phyloP scores from a whole-genome alignment of 139 green algal genomes.

The Parachlorella kessleri region DNA sequence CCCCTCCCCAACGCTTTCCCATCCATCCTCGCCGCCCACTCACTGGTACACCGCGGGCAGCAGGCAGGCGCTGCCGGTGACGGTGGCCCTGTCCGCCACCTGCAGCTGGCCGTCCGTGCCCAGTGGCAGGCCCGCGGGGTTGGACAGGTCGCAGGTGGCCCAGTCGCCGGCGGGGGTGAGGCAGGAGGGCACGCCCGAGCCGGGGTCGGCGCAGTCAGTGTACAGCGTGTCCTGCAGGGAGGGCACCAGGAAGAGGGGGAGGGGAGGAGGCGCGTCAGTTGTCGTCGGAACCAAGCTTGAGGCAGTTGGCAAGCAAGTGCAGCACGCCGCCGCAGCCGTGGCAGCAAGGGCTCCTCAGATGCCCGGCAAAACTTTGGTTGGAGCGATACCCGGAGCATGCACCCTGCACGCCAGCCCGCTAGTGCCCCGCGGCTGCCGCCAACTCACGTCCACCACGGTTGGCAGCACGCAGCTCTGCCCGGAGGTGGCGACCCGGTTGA shows the following conservation, averaged over 20 bases:
- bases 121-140: no score
- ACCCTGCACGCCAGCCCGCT: no score
- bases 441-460: constrained; percentile 17
- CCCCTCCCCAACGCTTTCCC: no score
- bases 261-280: background rate
- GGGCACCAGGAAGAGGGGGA: no score
- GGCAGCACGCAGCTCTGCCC: constrained; percentile 5
- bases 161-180: background rate
- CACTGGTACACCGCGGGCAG: constrained; percentile 19
- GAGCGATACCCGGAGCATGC: no score
- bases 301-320: constrained; percentile 31
- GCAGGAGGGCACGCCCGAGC: constrained; percentile 9
- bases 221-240: background rate
- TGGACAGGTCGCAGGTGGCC: constrained; percentile 10
- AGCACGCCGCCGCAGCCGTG: no score
- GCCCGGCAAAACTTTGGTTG: no score
- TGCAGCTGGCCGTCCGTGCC: constrained; percentile 4
- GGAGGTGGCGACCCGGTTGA: background rate
- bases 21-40: background rate
- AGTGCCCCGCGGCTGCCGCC: no score
- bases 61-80: constrained; percentile 3
- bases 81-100: constrained; percentile 18
- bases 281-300: constrained; percentile 9
- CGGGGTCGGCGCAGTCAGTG: background rate
- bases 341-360: no score